phyloP scores from a whole-genome alignment of 2,329 filamentous ascomycete species.

The Ophiosphaerella herpotricha region DNA sequence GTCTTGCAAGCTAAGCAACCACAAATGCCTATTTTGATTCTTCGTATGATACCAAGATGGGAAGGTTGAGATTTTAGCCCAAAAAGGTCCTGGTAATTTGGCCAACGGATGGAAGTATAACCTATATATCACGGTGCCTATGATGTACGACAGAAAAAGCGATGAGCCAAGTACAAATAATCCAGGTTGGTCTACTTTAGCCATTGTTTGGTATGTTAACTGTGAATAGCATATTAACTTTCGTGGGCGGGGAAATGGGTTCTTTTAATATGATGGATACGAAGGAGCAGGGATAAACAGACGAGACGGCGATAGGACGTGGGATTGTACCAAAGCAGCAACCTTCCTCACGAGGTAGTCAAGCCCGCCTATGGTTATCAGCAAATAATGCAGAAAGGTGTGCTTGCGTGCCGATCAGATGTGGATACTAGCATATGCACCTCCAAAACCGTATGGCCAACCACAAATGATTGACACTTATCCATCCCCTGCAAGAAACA shows the following conservation, averaged over 20 bases:
- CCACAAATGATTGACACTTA: too few species aligned
- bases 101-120: slow-evolving; percentile 29
- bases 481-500: too few species aligned
- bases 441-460: too few species aligned
- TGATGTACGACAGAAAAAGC: background rate
- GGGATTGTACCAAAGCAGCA: too few species aligned
- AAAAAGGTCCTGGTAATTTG: slow-evolving; percentile 29
- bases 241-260: background rate
- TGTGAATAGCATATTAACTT: background rate
- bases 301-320: too few species aligned
- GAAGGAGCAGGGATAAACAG: background rate
- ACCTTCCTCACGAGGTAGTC: too few species aligned
- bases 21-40: slow-evolving; percentile 72
- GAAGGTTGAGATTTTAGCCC: slow-evolving; percentile 23
- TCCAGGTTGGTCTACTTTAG: background rate
- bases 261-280: background rate
- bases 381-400: too few species aligned
- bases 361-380: too few species aligned
- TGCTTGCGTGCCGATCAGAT: too few species aligned
- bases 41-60: slow-evolving; percentile 64
- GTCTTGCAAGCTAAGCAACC: slow-evolving; percentile 72
- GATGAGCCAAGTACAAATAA: background rate
- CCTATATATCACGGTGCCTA: slow-evolving; percentile 15
- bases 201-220: background rate
- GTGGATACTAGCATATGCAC: too few species aligned